A percentile compares a stretch with the other conserved stretches of the same genome.
phyloP scores from a whole-genome alignment of 306 rosid species.

The Castanospermum australe region DNA sequence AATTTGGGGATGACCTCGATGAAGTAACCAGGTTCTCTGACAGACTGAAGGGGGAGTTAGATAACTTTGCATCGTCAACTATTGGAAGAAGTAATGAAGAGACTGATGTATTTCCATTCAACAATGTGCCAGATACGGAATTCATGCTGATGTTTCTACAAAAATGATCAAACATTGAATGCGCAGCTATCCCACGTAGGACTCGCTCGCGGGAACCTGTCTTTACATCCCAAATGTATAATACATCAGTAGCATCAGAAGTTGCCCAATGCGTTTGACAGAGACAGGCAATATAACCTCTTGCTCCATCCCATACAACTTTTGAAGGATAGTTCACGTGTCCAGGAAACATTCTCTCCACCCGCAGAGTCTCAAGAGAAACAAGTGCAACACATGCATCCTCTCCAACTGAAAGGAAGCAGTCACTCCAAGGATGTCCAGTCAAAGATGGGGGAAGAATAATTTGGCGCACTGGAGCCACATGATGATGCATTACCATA shows the following conservation, averaged over 20 bases:
- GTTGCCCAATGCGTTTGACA: constrained; percentile 66
- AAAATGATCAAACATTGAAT: constrained; percentile 90
- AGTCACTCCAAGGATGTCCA: constrained; percentile 75
- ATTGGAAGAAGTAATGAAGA: constrained; percentile 74
- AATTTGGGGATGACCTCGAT: constrained; percentile 50
- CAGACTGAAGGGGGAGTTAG: constrained; percentile 43
- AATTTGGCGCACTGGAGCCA: constrained; percentile 88
- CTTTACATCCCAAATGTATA: constrained; percentile 93
- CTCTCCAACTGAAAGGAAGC: constrained; percentile 95
- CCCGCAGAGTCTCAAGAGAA: constrained; percentile 83
- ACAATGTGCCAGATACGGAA: constrained; percentile 61
- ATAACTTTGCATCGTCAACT: constrained; percentile 70
- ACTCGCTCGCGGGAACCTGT: constrained; percentile 89
- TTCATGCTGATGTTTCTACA: constrained; percentile 73
- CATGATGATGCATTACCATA: constrained; percentile 90
- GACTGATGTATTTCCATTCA: constrained; percentile 89
- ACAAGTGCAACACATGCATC: constrained; percentile 88
- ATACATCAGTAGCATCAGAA: constrained; percentile 60
- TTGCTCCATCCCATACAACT: constrained; percentile 91
- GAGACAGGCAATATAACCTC: constrained; percentile 88
- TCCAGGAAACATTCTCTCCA: constrained; percentile 96
- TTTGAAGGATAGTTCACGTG: constrained; percentile 80
- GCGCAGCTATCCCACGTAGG: constrained; percentile 84
- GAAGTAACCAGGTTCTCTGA: constrained; percentile 44
- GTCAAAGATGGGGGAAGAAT: constrained; percentile 75